phyloP scores from a whole-genome alignment of 768 basidiomycete species.

The Naganishia friedmannii region DNA sequence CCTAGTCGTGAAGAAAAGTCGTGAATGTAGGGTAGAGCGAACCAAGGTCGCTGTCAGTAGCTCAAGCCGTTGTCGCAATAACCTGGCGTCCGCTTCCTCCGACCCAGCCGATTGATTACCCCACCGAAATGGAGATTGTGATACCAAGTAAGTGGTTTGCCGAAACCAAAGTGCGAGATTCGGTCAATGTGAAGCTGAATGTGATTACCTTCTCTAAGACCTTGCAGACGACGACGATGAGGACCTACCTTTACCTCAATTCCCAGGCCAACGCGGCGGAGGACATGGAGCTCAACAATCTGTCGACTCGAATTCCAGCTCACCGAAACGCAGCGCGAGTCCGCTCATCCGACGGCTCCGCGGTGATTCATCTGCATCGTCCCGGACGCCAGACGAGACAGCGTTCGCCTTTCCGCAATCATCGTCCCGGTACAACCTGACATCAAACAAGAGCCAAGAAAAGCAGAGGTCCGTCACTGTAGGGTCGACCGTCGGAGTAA shows the following conservation, averaged over 20 bases:
- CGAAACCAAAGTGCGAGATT: background rate
- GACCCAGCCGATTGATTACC: too few relatives aligned
- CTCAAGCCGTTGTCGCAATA: too few relatives aligned
- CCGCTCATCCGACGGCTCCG: slow-evolving; percentile 24
- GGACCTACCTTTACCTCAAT: slow-evolving; percentile 28
- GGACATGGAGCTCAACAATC: slow-evolving; percentile 19
- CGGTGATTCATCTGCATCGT: slow-evolving; percentile 24
- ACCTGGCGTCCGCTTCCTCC: background rate
- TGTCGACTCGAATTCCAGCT: slow-evolving; percentile 27
- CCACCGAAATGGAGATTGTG: slow-evolving; percentile 8
- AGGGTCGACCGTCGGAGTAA: background rate
- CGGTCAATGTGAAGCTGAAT: background rate
- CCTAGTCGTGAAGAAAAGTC: too few relatives aligned
- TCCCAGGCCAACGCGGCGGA: slow-evolving; percentile 6
- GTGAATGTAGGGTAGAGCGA: too few relatives aligned
- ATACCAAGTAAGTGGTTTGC: slow-evolving; percentile 12
- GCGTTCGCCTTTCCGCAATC: slow-evolving; percentile 30
- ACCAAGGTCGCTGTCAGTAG: too few relatives aligned
- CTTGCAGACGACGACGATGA: slow-evolving; percentile 30
- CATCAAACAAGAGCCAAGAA: background rate
- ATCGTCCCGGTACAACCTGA: background rate
- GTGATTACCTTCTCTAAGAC: background rate
- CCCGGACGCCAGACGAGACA: background rate
- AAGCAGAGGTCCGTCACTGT: background rate
- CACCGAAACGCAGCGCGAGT: slow-evolving; percentile 28